Evolutionary conservation across 805 yeast genomes (phyloP).

Genomic region (Zygoascus ofunaensis): DNA sequence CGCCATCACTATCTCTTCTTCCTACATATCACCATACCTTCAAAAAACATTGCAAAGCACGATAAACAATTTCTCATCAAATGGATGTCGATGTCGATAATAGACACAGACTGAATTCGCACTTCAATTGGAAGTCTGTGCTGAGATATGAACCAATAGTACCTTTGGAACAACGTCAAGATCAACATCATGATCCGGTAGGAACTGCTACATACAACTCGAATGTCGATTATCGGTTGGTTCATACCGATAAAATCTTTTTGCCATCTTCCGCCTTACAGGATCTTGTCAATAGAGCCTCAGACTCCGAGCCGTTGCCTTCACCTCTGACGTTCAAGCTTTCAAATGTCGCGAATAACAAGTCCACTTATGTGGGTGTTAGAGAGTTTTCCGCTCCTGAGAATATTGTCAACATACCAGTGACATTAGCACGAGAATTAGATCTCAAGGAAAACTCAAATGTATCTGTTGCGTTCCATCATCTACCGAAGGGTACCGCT

Average conservation of each 20-base stretch:
- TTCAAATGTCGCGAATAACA: constrained; percentile 19
- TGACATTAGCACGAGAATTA: constrained; percentile 27
- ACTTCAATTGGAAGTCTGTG: neutral
- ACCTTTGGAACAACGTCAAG: neutral
- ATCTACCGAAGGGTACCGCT: constrained; percentile 40
- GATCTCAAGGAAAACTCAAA: constrained; percentile 12
- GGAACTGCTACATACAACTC: neutral
- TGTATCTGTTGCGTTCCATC: constrained; percentile 22
- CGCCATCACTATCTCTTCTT: neutral
- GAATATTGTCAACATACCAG: constrained; percentile 32
- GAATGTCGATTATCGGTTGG: neutral
- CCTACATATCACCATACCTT: neutral
- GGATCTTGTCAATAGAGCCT: constrained; percentile 20
- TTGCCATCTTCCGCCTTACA: constrained; percentile 28
- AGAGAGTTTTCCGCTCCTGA: constrained; percentile 41
- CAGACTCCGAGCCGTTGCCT: constrained; percentile 12
- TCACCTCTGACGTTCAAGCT: constrained; percentile 34
- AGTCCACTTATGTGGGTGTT: constrained; percentile 35
- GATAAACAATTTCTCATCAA: too few relatives aligned
- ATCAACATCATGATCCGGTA: neutral
- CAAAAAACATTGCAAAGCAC: too few relatives aligned
- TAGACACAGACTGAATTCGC: neutral
- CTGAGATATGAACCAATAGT: neutral
- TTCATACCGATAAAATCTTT: constrained; percentile 26
- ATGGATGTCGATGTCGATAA: neutral